Conservation (phyloP, 352 stramenopile genomes). For the Phytophthora aleatoria region DNA sequence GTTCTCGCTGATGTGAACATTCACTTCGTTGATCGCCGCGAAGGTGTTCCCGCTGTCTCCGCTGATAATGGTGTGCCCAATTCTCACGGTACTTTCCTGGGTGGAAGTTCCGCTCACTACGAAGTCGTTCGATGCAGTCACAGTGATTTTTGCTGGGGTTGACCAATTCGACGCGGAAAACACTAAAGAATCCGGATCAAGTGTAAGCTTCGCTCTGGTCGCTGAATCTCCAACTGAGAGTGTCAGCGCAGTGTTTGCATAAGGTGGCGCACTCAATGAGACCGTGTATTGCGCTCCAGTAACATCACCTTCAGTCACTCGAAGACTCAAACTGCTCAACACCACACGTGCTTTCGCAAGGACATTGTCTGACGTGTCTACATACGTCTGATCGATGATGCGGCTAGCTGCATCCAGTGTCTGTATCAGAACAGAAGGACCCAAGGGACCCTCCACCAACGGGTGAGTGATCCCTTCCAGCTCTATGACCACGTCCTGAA, state of each 20-base stretch:
- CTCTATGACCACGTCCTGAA: slow-evolving; percentile 36
- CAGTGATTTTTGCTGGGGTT: slow-evolving; percentile 28
- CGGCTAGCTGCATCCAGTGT: slow-evolving; percentile 43
- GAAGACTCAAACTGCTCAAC: slow-evolving; percentile 33
- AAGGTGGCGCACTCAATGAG: slow-evolving; percentile 49
- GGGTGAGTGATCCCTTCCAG: slow-evolving; percentile 49
- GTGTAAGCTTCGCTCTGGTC: slow-evolving; percentile 9
- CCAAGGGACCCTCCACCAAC: slow-evolving; percentile 59
- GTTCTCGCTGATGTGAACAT: slow-evolving; percentile 53
- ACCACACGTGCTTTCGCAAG: slow-evolving; percentile 49
- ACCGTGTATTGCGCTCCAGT: slow-evolving; percentile 43
- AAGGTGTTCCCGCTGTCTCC: slow-evolving; percentile 45
- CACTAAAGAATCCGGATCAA: slow-evolving; percentile 38
- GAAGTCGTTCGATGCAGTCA: slow-evolving; percentile 33
- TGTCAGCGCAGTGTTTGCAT: slow-evolving; percentile 3
- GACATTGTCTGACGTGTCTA: slow-evolving; percentile 40
- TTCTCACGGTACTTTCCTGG: slow-evolving; percentile 15
- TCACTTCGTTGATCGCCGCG: slow-evolving; percentile 32
- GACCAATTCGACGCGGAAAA: slow-evolving; percentile 62
- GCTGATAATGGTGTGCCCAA: slow-evolving; percentile 45
- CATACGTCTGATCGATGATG: slow-evolving; percentile 60
- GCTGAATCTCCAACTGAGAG: slow-evolving; percentile 29
- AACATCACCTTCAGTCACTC: slow-evolving; percentile 35
- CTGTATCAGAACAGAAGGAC: slow-evolving; percentile 47
- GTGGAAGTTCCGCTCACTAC: slow-evolving; percentile 24